Conservation (phyloP, 2,329 filamentous ascomycete genomes). For the Exserohilum rostratum region DNA sequence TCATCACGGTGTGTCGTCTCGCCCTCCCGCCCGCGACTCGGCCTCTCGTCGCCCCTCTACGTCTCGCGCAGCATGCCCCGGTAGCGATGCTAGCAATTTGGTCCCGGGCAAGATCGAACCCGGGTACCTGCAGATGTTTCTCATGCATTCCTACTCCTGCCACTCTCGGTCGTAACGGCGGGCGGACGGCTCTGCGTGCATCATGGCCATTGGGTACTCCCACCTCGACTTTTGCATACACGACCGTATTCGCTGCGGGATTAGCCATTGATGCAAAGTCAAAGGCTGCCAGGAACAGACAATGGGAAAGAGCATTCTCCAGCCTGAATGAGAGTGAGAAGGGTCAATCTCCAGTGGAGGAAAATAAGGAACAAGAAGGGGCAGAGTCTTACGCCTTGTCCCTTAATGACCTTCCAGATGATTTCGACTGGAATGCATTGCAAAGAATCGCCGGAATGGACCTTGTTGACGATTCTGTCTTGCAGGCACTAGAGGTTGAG, state of each 20-base stretch:
- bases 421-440: conserved; percentile 32
- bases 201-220: conserved; percentile 60
- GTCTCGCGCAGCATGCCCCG: conserved; percentile 40
- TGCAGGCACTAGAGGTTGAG: conserved; percentile 20
- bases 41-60: conserved; percentile 25
- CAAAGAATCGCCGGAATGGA: conserved; percentile 32
- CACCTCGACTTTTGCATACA: conserved; percentile 69
- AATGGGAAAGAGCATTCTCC: conserved; percentile 67
- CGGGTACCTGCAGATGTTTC: conserved; percentile 66
- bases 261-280: conserved; percentile 65
- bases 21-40: conserved; percentile 21
- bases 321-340: conserved; percentile 15
- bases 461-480: conserved; percentile 27
- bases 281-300: conserved; percentile 61
- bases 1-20: conserved; percentile 21
- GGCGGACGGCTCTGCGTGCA: conserved; percentile 58
- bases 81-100: conserved; percentile 70
- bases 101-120: conserved; percentile 69
- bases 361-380: not conserved
- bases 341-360: not conserved
- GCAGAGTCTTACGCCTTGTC: not conserved
- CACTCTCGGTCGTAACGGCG: conserved; percentile 58
- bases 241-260: conserved; percentile 69
- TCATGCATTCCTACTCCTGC: conserved; percentile 62
- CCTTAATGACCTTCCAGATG: conserved; percentile 21